Evolutionary conservation across 495 filamentous ascomycete genomes (phyloP).

Genomic region (Parathielavia appendiculata): DNA sequence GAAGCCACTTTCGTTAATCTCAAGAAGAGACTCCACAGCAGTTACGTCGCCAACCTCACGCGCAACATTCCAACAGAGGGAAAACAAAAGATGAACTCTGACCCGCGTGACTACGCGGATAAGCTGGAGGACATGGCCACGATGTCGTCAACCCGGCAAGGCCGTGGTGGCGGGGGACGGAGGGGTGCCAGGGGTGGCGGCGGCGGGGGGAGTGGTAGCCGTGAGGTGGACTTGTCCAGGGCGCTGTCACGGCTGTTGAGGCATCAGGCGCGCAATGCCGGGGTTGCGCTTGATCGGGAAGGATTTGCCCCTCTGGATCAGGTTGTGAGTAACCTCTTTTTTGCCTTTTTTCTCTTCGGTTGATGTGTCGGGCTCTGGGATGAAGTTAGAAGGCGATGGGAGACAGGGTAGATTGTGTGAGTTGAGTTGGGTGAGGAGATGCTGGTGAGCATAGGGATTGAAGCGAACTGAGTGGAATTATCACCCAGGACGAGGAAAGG

Average conservation of each 20-base stretch:
- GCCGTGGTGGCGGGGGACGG: not conserved
- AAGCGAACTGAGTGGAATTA: not conserved
- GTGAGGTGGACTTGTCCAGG: slow-evolving; percentile 71
- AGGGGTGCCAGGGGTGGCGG: slow-evolving; percentile 16
- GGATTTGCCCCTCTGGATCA: slow-evolving; percentile 76
- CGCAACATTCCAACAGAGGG: not conserved
- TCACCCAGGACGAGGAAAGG: not conserved
- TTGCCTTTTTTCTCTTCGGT: slow-evolving; percentile 2
- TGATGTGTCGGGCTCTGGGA: not conserved
- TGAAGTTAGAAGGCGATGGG: not conserved
- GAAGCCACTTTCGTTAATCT: no score
- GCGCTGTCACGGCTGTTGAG: slow-evolving; percentile 73
- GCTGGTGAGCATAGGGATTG: not conserved
- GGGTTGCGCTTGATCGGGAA: slow-evolving; percentile 65
- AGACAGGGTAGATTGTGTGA: not conserved
- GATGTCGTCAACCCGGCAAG: not conserved
- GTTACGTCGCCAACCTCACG: no score
- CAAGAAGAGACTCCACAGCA: no score
- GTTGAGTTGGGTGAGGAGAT: not conserved
- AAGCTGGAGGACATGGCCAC: slow-evolving; percentile 10
- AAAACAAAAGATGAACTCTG: not conserved
- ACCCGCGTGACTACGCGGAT: not conserved
- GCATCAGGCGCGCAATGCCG: slow-evolving; percentile 76
- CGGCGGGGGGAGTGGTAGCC: slow-evolving; percentile 31
- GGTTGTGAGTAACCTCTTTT: slow-evolving; percentile 56